Evolutionary conservation across 1,139 yeast genomes (phyloP).

Genomic region (Saccharomyces hybrid): DNA sequence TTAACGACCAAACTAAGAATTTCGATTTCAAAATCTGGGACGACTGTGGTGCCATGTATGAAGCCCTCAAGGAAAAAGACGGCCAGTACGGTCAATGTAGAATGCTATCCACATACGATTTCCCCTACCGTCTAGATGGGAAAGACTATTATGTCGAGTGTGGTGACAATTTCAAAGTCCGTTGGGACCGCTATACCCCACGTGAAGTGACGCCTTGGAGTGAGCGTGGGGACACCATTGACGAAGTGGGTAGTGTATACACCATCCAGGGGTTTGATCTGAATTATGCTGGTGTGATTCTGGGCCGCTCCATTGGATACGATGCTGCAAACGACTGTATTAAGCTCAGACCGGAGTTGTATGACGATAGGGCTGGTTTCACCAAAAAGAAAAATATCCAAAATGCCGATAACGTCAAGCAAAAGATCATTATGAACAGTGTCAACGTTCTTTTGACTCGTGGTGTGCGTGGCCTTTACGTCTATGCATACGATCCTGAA

Average conservation of each 20-base stretch:
- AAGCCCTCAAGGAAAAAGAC: conserved; percentile 27
- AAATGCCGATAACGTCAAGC: conserved; percentile 32
- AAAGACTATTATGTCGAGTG: conserved; percentile 38
- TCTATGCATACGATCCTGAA: conserved; percentile 36
- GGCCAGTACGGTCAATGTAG: conserved; percentile 34
- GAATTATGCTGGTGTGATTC: conserved; percentile 38
- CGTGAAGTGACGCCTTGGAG: conserved; percentile 37
- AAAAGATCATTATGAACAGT: conserved; percentile 37
- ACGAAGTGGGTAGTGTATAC: conserved; percentile 31
- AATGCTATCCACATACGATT: conserved; percentile 37
- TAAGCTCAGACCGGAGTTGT: conserved; percentile 30
- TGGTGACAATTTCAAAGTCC: conserved; percentile 35
- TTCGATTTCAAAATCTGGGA: conserved; percentile 38
- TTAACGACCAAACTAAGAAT: conserved; percentile 6
- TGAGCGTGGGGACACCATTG: conserved; percentile 37
- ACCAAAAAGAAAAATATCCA: conserved; percentile 34
- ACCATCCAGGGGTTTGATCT: conserved; percentile 37
- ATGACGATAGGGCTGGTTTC: conserved; percentile 40
- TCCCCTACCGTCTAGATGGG: conserved; percentile 38
- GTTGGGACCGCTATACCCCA: conserved; percentile 40
- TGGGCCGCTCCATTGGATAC: conserved; percentile 37
- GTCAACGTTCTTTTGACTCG: conserved; percentile 37
- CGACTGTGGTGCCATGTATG: conserved; percentile 36
- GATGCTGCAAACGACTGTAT: conserved; percentile 32
- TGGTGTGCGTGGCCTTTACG: conserved; percentile 36